Evolutionary conservation across 768 basidiomycete genomes (phyloP).

Genomic region (Collybiopsis luxurians): DNA sequence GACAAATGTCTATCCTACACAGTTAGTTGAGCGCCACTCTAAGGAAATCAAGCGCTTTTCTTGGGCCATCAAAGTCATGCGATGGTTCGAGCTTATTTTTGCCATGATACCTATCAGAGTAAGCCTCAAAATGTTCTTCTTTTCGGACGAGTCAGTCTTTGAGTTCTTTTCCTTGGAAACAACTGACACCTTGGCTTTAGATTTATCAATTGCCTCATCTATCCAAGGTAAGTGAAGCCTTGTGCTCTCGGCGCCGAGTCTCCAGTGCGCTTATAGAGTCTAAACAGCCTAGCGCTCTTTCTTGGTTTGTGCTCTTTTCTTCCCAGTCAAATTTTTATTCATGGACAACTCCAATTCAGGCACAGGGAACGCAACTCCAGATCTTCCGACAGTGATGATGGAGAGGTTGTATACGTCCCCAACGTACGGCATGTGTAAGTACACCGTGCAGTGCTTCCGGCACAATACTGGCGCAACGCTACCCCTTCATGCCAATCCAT

Average conservation of each 20-base stretch:
- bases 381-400: conserved; percentile 13
- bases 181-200: background rate
- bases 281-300: conserved; percentile 10
- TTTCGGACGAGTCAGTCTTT: conserved; percentile 23
- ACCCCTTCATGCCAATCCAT: background rate
- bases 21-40: conserved; percentile 24
- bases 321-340: background rate
- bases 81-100: conserved; percentile 27
- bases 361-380: conserved; percentile 12
- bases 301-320: background rate
- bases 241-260: background rate
- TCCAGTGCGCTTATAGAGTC: background rate
- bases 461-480: too few relatives aligned
- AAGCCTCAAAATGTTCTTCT: conserved; percentile 31
- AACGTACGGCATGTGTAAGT: conserved; percentile 12
- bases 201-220: conserved; percentile 12
- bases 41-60: conserved; percentile 30
- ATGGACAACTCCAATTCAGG: background rate
- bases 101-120: conserved; percentile 30
- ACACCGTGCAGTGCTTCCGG: too few relatives aligned
- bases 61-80: conserved; percentile 25
- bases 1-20: conserved; percentile 36
- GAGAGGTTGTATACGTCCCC: conserved; percentile 10
- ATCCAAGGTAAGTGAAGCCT: conserved; percentile 5
- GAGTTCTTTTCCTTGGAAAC: background rate